Base-by-base conservation (phyloP, 495 filamentous ascomycete genomes). In the Penicillium mononematosum region DNA sequence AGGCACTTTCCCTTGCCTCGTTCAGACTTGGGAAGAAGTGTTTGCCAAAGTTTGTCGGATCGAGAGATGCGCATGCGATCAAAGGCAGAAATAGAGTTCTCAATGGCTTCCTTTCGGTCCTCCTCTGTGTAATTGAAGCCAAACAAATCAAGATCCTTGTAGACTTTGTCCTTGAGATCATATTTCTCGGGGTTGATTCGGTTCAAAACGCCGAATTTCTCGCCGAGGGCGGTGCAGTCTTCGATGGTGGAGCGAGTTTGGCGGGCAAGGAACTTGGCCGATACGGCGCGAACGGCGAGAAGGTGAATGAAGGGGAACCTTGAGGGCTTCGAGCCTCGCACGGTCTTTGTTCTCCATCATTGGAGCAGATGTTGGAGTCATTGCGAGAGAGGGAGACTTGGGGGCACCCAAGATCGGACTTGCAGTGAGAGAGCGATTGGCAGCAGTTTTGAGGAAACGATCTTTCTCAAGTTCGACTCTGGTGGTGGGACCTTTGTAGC, bases 91-190 rank as follows among this genome's bases (percentile, higher is more conserved):
- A 95, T 82, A n/a, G 91, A 89, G 65, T 88, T 90, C 62, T 93
- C 85, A 68, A 96, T 92, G 12, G 89, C 92, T 12, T 79, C 78
- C 63, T 91, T 78, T 25, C 91, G 85, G 61, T 92, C 83, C 31
- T 81, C 70, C 24, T 70, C 81, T 16, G 77, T 75, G 68, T 92
- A 94, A 7, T 81, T 76, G 69, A 91, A 94, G 14, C 82, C 82
- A 81, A 86, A 96, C 17, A 91, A 81, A 66, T 96, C 88, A 29
- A 96, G 76, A 55, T 96, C 91, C 63, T 88, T 91, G 78, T 86
- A 96, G 42, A 78, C 77, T 58, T 83, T 84, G 66, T 89, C 89
- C 62, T 75, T 82, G 45, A 93, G 73, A 50, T 79, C 77, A 75
- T 83, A 91, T 55, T 88, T 88, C 62, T 83, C 80, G 3, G 75